A percentile compares a stretch with the other conserved stretches of the same genome.
Conservation (phyloP, 139 green algal species). For the Auxenochlorella protothecoides region DNA sequence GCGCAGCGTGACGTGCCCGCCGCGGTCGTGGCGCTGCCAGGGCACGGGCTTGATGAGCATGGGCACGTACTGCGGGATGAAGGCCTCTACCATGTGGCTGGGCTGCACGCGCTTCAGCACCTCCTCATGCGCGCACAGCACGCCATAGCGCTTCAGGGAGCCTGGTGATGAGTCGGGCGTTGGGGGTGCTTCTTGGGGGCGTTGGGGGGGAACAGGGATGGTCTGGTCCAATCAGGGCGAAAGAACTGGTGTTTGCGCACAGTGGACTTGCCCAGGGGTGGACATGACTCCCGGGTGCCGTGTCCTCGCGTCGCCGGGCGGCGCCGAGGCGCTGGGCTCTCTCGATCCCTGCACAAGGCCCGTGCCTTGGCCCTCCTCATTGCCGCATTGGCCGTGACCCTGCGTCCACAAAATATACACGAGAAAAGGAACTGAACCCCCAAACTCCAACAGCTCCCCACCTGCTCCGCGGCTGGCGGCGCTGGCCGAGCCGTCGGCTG, state of each 20-base stretch:
- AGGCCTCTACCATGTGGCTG: slow-evolving; percentile 23
- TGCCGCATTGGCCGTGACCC: no score
- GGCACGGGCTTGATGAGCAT: slow-evolving; percentile 69
- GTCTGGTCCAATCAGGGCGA: no score
- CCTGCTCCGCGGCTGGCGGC: neutral
- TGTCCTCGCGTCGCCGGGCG: no score
- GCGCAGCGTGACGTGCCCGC: slow-evolving; percentile 48
- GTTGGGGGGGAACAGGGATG: neutral
- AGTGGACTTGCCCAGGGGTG: no score
- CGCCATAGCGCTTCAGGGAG: slow-evolving; percentile 22
- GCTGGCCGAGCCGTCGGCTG: slow-evolving; percentile 4
- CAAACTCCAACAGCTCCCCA: neutral
- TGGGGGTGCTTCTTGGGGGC: neutral
- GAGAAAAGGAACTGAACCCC: neutral
- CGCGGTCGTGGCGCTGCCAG: slow-evolving; percentile 45
- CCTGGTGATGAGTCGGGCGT: neutral
- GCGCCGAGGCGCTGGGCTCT: no score
- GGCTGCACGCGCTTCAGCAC: slow-evolving; percentile 23
- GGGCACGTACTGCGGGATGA: slow-evolving; percentile 41
- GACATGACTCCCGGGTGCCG: no score
- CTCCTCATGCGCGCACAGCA: slow-evolving; percentile 25
- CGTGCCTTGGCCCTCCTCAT: no score
- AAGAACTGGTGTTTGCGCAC: no score
- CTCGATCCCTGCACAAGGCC: no score
- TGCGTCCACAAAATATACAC: no score